Evolutionary conservation across 176 grass and related monocot genomes (phyloP), one percentile per base, ranked within the genome.

Genomic region (Oryza glaberrima): DNA sequence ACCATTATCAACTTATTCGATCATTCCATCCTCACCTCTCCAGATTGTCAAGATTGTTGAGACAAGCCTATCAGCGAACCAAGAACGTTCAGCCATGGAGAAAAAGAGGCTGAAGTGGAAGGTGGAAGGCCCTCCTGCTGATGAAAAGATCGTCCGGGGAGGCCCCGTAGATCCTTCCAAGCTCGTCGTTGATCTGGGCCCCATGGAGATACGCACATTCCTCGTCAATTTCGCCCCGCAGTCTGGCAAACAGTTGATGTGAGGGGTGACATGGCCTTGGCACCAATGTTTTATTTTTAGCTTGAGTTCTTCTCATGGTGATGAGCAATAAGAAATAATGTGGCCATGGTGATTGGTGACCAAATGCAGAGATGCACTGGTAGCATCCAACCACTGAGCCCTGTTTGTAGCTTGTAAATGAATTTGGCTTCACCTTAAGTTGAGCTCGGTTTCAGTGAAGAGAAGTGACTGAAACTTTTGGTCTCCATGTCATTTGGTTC

Each of bases 161-260:
- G 90, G 91, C 3, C 82, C 87, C 2, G 49, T 98, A 4, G 89
- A 98, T 92, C 83, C 85, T 61, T 83, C 85, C 0, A 79, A 94
- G 65, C 83, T 92, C 28, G 13, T 92, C 1, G 91, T 98, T 0
- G 87, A 95, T 77, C 75, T 98, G 56, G 91, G 85, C 1, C 96
- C 93, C 8, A 98, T 98, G 96, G 96, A 98, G 84, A 95, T 98
- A 54, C 96, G 96, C 81, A 98, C 93, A 41, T 98, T 98, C 67
- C 14, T 95, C 41, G 14, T 98, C 41, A 93, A 36, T 67, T 94
- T 95, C 7, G 17, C 71, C 23, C 61, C 85, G 48, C 26, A 5
- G 60, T 49, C 17, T 0, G 52, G 32, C 36, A 45, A 73, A 19
- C 79, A 86, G 9, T 67, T 60, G 17, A 34, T 82, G 9, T 86